Base-by-base conservation (phyloP, 805 yeast species). In the Yarrowia bubula region DNA sequence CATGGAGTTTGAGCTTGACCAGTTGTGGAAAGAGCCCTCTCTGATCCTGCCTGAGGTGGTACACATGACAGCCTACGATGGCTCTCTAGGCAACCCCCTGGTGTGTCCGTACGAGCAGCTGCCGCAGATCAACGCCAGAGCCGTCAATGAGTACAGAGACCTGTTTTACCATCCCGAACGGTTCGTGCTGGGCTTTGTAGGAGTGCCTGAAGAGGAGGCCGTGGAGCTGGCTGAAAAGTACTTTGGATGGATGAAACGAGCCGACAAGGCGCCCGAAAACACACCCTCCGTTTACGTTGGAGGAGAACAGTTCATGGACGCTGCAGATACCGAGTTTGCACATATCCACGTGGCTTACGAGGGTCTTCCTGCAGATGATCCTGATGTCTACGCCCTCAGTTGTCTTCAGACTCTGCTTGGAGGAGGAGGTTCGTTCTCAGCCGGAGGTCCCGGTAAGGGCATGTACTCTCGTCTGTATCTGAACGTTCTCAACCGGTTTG, bases 371-470 rank as follows among this genome's bases (percentile, higher is more conserved):
- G 87, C 92, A 37, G 83, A 85, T 61, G 87, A 89, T 73, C 90
- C 90, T 17, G 98, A 95, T 71, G 85, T 92, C 48, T 95, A 95
- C 72, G 96, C 96, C 1, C 79, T 92, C 43, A 97, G 98, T 1
- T 86, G 92, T 0, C 80, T 95, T 66, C 98, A 95, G 74, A 90
- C 92, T 67, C 79, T 93, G 22, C 78, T 95, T 13, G 99, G 99
- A 47, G 98, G 98, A 41, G 99, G 98, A 66, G 96, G 97, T 5
- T 92, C 98, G 1, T 95, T 95, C 73, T 87, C 96, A 17, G 98
- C 99, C 9, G 99, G 99, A 69, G 99, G 99, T 0, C 99, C 99
- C 15, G 99, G 99, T 64, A 95, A 95, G 76, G 99, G 99, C 4
- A 92, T 95, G 98, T 95, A 92, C 75, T 90, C 97, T 4, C 83